phyloP scores from a whole-genome alignment of 805 yeast species.

The Candida odintsovae region DNA sequence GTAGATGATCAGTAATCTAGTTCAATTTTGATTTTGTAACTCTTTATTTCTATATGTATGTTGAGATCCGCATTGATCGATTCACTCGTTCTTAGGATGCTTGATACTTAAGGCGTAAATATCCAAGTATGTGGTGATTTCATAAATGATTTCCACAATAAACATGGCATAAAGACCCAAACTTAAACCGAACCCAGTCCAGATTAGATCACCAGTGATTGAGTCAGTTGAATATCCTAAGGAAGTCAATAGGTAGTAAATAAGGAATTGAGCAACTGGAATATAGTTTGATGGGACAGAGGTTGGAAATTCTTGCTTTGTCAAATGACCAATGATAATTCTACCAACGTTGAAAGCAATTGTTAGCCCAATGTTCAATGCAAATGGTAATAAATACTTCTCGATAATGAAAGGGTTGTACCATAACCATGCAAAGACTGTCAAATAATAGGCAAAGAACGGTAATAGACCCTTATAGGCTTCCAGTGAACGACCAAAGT shows the following conservation, averaged over 20 bases:
- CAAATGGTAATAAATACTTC: constrained; percentile 44
- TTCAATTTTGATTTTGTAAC: neutral
- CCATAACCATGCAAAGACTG: constrained; percentile 35
- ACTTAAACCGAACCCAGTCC: constrained; percentile 65
- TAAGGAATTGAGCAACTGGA: constrained; percentile 45
- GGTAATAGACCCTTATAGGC: constrained; percentile 62
- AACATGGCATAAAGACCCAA: constrained; percentile 65
- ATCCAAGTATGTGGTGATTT: constrained; percentile 74
- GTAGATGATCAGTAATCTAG: no score
- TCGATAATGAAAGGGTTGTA: constrained; percentile 40
- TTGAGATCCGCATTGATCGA: neutral
- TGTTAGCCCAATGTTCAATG: constrained; percentile 65
- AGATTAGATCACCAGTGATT: constrained; percentile 46
- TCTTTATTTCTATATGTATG: neutral
- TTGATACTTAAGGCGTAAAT: constrained; percentile 83
- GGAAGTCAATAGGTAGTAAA: constrained; percentile 18
- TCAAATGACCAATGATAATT: constrained; percentile 81
- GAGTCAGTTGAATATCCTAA: constrained; percentile 30
- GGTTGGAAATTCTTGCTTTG: constrained; percentile 72
- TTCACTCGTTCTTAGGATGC: constrained; percentile 50
- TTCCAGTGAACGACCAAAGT: constrained; percentile 20
- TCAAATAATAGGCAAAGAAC: constrained; percentile 37
- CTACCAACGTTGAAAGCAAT: constrained; percentile 88
- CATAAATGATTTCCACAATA: constrained; percentile 72
- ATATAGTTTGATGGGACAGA: constrained; percentile 64